phyloP scores from a whole-genome alignment of 768 basidiomycete genomes.

The Galerina sulciceps region DNA sequence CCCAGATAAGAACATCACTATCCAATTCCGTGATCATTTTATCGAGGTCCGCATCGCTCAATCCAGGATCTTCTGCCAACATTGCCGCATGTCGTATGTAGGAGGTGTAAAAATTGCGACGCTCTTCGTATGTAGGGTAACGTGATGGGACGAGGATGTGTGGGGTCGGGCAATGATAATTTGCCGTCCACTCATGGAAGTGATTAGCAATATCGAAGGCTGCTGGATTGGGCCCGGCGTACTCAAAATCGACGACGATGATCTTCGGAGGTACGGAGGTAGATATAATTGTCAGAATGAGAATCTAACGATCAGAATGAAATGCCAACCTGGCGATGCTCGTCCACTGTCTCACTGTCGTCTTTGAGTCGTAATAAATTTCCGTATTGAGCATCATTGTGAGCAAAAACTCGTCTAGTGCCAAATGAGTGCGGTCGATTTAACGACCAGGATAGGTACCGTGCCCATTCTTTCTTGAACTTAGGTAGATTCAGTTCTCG shows the following conservation, averaged over 20 bases:
- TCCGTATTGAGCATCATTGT: slow-evolving; percentile 97
- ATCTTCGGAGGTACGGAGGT: slow-evolving; percentile 50
- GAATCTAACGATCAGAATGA: neutral
- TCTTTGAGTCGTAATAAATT: slow-evolving; percentile 80
- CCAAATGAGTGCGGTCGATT: slow-evolving; percentile 60
- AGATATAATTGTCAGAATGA: neutral
- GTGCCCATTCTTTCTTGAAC: slow-evolving; percentile 68
- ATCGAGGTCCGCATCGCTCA: slow-evolving; percentile 40
- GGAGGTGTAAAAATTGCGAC: slow-evolving; percentile 82
- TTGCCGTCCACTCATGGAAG: slow-evolving; percentile 95
- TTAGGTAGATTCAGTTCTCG: slow-evolving; percentile 63
- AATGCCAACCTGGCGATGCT: slow-evolving; percentile 73
- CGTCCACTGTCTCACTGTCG: slow-evolving; percentile 57
- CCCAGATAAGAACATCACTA: slow-evolving; percentile 83
- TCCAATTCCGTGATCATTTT: slow-evolving; percentile 65
- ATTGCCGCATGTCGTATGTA: slow-evolving; percentile 67
- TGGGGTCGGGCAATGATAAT: slow-evolving; percentile 78
- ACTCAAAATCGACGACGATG: slow-evolving; percentile 98
- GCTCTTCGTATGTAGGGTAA: slow-evolving; percentile 77
- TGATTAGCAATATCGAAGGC: slow-evolving; percentile 97
- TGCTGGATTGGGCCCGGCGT: slow-evolving; percentile 89
- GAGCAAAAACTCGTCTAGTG: slow-evolving; percentile 77
- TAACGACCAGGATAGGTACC: slow-evolving; percentile 73
- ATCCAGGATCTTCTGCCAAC: slow-evolving; percentile 32
- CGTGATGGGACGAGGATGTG: slow-evolving; percentile 63